A percentile compares a stretch with the other conserved stretches of the same genome.
phyloP scores from a whole-genome alignment of 805 yeast genomes.

The Candida chauliodis region DNA sequence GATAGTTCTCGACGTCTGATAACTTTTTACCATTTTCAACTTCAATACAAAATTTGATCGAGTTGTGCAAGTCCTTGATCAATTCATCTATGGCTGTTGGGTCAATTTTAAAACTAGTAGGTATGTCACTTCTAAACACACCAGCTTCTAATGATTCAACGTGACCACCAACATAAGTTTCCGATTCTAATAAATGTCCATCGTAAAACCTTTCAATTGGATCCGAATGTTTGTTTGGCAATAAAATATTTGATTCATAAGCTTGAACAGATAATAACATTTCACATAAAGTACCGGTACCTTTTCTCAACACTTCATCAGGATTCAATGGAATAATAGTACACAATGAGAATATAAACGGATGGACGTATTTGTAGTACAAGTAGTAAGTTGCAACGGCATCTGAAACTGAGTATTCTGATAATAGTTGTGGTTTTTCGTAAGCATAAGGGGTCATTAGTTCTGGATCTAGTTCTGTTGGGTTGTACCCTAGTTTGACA shows the following conservation, averaged over 20 bases:
- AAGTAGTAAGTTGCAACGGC: conserved; percentile 98
- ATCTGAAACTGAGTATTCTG: conserved; percentile 98
- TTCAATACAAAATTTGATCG: conserved; percentile 77
- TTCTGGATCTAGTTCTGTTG: conserved; percentile 95
- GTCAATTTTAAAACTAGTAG: conserved; percentile 71
- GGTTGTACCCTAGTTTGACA: conserved; percentile 91
- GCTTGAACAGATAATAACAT: conserved; percentile 98
- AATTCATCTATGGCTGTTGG: conserved; percentile 81
- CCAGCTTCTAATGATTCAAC: conserved; percentile 98
- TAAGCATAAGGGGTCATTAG: conserved; percentile 97
- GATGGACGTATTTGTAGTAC: conserved; percentile 95
- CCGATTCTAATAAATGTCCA: conserved; percentile 91
- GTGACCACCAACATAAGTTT: conserved; percentile 98
- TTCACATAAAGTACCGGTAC: conserved; percentile 98
- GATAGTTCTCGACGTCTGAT: conserved; percentile 78
- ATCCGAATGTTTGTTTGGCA: conserved; percentile 92
- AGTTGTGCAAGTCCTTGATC: conserved; percentile 64
- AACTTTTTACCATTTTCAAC: conserved; percentile 72
- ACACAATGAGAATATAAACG: conserved; percentile 92
- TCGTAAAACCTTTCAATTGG: conserved; percentile 93
- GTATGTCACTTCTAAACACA: conserved; percentile 87
- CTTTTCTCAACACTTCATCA: conserved; percentile 92
- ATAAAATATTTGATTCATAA: conserved; percentile 64
- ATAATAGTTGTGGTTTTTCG: conserved; percentile 84
- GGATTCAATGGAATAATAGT: conserved; percentile 95